Percentiles rank a stretch among this genome's conserved stretches.
These are phyloP conservation scores for Mycotypha africana DNA, from an alignment of 371 early-diverging fungal species.

Conservation along the genomic window DNA sequence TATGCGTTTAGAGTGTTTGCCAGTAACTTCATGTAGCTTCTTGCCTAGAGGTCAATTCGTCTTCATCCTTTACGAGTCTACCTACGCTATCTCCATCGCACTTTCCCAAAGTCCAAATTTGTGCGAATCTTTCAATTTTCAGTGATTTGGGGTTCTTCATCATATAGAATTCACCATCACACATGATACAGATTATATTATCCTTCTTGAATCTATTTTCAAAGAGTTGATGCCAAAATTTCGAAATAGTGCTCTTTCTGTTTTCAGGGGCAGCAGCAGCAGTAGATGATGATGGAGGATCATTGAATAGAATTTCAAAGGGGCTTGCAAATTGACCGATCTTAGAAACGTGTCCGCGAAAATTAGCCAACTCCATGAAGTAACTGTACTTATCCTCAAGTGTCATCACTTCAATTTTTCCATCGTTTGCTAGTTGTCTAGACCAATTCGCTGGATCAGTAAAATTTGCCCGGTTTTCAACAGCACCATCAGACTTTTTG, in stretches of 20 bases:
- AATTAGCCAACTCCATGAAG: constrained; percentile 37
- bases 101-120: constrained; percentile 53
- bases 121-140: constrained; percentile 43
- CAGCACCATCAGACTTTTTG: constrained; percentile 19
- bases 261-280: too few species aligned
- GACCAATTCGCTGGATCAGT: constrained; percentile 28
- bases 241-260: background rate
- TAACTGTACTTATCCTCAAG: constrained; percentile 29
- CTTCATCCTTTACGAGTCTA: constrained; percentile 35
- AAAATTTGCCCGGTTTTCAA: constrained; percentile 14
- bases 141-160: constrained; percentile 49
- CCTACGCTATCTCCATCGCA: constrained; percentile 17
- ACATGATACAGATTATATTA: constrained; percentile 56
- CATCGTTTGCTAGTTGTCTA: constrained; percentile 34
- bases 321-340: constrained; percentile 36
- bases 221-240: background rate
- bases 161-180: constrained; percentile 63
- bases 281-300: background rate
- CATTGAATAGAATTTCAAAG: constrained; percentile 23
- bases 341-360: constrained; percentile 35
- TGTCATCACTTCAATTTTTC: constrained; percentile 28
- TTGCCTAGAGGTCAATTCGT: too few species aligned
- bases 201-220: constrained; percentile 17
- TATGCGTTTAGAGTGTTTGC: too few species aligned
- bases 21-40: too few species aligned